These are phyloP conservation scores for Niveomyces coronatus DNA, from an alignment of 2,329 filamentous ascomycete genomes.

Conservation along the genomic window DNA sequence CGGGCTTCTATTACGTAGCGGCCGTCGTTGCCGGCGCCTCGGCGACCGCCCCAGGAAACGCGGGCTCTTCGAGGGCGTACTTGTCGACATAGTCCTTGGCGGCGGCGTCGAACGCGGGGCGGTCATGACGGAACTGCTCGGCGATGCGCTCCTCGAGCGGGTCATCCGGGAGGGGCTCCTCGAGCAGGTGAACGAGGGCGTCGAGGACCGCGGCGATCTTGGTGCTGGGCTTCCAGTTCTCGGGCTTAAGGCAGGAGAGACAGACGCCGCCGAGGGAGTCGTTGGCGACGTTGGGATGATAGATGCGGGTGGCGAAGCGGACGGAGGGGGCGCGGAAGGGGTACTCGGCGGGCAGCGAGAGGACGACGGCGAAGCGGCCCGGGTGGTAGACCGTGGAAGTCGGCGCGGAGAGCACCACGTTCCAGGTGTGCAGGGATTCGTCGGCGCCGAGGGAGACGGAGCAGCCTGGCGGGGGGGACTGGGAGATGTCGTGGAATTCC, in stretches of 20 bases:
- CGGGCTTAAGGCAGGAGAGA: constrained; percentile 68
- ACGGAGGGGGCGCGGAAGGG: constrained; percentile 81
- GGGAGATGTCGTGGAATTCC: constrained; percentile 44
- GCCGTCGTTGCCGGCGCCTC: not conserved
- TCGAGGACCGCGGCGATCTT: constrained; percentile 67
- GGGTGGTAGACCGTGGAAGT: constrained; percentile 41
- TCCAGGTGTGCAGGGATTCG: constrained; percentile 42
- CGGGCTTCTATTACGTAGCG: not conserved
- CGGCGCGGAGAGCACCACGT: constrained; percentile 37
- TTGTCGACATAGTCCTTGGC: constrained; percentile 63
- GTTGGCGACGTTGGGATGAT: constrained; percentile 91
- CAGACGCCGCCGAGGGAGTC: constrained; percentile 80
- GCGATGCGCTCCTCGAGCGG: constrained; percentile 80
- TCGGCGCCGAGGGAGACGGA: constrained; percentile 35
- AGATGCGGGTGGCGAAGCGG: constrained; percentile 80
- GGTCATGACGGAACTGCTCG: constrained; percentile 66
- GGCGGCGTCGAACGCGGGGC: constrained; percentile 60
- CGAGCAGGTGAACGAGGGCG: constrained; percentile 62
- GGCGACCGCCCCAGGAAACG: constrained; percentile 21
- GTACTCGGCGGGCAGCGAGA: constrained; percentile 69
- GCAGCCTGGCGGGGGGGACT: constrained; percentile 37
- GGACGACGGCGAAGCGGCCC: constrained; percentile 62
- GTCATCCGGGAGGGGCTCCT: constrained; percentile 79
- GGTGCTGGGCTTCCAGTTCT: constrained; percentile 86
- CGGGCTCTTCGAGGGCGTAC: constrained; percentile 47